Base-by-base conservation (phyloP, 192 early-diverging fungal genomes). In the Neocallimastix lanati region DNA sequence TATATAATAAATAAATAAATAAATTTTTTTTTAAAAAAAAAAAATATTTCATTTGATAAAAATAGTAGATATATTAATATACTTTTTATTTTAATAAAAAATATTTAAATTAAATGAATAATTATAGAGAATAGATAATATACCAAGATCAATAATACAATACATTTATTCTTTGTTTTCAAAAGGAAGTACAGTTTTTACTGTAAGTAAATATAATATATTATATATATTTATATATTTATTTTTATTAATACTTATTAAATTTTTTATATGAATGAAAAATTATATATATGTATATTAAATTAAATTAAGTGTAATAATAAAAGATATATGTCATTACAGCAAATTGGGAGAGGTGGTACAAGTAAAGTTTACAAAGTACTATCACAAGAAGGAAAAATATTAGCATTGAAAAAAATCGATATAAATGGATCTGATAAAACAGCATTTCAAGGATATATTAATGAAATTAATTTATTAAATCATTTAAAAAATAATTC, bases 321-420 rank as follows among this genome's bases (percentile, higher is more conserved):
- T n/a, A 67, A 67, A 67, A 18, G 50, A 4, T 67, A 67, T n/a
- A 27, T 67, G 50, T 67, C 50, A 50, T 80, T 87, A 28, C 85
- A 82, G 25, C 58, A 84, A 15, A 90, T 96, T 13, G 96, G 96
- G 2, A 87, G 90, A 15, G 96, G 96, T 28, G 96, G 95, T 35
- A 93, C 90, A 76, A 92, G 92, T 78, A 96, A 93, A 85, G 96
- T 98, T 14, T 97, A 91, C 87, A 96, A 92, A 81, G 94, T 95
- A 7, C 86, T 94, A 82, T 85, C 91, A 28, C 80, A 83, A 18
- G 88, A 88, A 76, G 83, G 84, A 6, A 85, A 90, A 79, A 86
- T 94, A 15, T 92, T 87, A 82, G 95, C 95, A 3, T 83, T 97
- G 29, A 97, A 97, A 81, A 92, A 90, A 76, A 96, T 96, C 13